Evolutionary conservation across 805 yeast species (phyloP).

Genomic region (Lipomyces starkeyi): DNA sequence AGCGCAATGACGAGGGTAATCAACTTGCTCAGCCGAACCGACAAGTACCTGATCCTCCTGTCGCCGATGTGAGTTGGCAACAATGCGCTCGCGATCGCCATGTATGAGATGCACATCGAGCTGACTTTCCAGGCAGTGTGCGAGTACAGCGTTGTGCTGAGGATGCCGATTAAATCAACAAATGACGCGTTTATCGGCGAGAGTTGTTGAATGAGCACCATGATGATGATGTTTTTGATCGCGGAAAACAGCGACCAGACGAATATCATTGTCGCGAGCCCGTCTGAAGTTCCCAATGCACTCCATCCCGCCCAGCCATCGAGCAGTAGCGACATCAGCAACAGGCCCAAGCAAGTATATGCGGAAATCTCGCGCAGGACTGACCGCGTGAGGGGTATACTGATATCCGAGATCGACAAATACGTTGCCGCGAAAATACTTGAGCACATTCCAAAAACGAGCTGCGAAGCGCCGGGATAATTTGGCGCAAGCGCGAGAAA

Average conservation of each 20-base stretch:
- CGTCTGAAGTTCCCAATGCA: constrained; percentile 32
- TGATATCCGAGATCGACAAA: constrained; percentile 35
- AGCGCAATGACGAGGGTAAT: constrained; percentile 27
- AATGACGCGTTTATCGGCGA: constrained; percentile 38
- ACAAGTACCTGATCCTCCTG: constrained; percentile 14
- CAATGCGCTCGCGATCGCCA: constrained; percentile 35
- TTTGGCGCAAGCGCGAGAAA: constrained; percentile 35
- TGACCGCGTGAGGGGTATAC: constrained; percentile 32
- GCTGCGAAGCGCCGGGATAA: constrained; percentile 37
- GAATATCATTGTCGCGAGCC: constrained; percentile 25
- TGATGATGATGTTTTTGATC: constrained; percentile 34
- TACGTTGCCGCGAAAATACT: constrained; percentile 36
- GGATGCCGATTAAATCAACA: constrained; percentile 35
- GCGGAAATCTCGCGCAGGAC: constrained; percentile 37
- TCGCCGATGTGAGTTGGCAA: constrained; percentile 32
- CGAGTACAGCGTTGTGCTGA: constrained; percentile 31
- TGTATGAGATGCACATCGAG: constrained; percentile 36
- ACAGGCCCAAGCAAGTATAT: constrained; percentile 30
- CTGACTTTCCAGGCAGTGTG: constrained; percentile 36
- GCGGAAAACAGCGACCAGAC: constrained; percentile 36
- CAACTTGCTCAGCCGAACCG: constrained; percentile 26
- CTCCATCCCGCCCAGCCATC: constrained; percentile 39
- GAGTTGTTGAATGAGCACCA: constrained; percentile 36
- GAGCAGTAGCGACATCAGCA: constrained; percentile 32
- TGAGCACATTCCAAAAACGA: constrained; percentile 36